Evolutionary conservation across 202 grass and related monocot species (phyloP).

Genomic region (Zoysia matrella): DNA sequence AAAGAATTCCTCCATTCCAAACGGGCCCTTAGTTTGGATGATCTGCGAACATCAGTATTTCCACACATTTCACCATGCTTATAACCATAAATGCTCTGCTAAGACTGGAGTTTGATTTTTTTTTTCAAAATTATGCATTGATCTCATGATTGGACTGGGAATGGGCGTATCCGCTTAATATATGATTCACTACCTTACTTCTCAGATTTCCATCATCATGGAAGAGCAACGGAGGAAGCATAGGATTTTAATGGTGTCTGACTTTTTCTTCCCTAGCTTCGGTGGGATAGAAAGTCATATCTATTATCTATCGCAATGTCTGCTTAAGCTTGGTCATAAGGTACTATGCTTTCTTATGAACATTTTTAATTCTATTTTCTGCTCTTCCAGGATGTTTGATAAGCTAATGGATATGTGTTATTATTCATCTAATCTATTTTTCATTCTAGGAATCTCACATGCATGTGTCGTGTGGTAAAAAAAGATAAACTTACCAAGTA

Average conservation of each 20-base stretch:
- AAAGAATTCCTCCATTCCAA: too few species aligned
- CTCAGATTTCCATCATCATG: constrained; percentile 50
- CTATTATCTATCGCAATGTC: constrained; percentile 92
- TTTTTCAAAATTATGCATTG: neutral
- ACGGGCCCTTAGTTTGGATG: too few species aligned
- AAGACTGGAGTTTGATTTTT: neutral
- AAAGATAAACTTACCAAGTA: neutral
- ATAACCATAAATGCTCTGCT: too few species aligned
- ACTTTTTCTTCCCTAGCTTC: constrained; percentile 98
- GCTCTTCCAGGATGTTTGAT: constrained; percentile 11
- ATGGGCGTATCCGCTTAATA: neutral
- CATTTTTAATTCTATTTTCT: constrained; percentile 10
- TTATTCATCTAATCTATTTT: neutral
- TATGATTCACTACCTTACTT: neutral
- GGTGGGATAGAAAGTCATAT: constrained; percentile 96
- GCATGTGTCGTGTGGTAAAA: neutral
- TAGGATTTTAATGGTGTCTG: constrained; percentile 91
- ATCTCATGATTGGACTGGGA: neutral
- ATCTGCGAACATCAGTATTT: too few species aligned
- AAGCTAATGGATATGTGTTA: neutral
- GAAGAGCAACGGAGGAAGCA: constrained; percentile 59
- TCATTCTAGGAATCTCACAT: neutral
- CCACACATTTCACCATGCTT: too few species aligned
- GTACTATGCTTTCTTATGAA: constrained; percentile 24
- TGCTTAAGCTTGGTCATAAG: constrained; percentile 92